phyloP scores from a whole-genome alignment of 1,139 yeast genomes.

The Nakaseomyces glabratus region DNA sequence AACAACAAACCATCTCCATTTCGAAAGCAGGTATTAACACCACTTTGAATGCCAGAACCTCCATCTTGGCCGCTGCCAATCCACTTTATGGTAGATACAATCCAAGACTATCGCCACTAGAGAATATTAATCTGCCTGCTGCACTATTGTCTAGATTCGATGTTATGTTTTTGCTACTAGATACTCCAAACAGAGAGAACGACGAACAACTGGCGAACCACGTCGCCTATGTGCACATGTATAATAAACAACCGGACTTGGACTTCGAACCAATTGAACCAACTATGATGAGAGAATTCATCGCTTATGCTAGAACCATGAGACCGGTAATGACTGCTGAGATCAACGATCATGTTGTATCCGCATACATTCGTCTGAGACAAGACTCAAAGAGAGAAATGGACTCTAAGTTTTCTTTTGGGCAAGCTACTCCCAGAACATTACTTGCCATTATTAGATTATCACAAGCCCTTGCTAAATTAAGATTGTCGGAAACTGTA shows the following conservation, averaged over 20 bases:
- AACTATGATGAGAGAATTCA: slow-evolving; percentile 73
- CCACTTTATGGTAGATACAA: slow-evolving; percentile 95
- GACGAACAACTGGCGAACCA: slow-evolving; percentile 88
- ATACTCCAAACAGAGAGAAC: slow-evolving; percentile 67
- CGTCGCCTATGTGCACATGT: slow-evolving; percentile 94
- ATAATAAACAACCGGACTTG: slow-evolving; percentile 73
- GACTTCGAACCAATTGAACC: slow-evolving; percentile 73
- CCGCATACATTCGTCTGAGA: slow-evolving; percentile 81
- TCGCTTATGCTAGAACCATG: slow-evolving; percentile 74
- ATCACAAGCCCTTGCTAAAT: slow-evolving; percentile 89
- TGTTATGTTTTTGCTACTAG: slow-evolving; percentile 75
- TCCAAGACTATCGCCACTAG: slow-evolving; percentile 82
- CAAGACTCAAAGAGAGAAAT: slow-evolving; percentile 79
- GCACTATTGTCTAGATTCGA: slow-evolving; percentile 95
- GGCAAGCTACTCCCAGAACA: slow-evolving; percentile 94
- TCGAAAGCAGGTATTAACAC: slow-evolving; percentile 98
- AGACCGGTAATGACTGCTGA: slow-evolving; percentile 83
- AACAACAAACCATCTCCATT: slow-evolving; percentile 95
- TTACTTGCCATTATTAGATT: slow-evolving; percentile 82
- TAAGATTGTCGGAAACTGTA: slow-evolving; percentile 70
- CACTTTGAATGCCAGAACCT: slow-evolving; percentile 89
- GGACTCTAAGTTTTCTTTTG: slow-evolving; percentile 67
- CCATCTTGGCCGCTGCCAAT: slow-evolving; percentile 95
- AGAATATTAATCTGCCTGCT: slow-evolving; percentile 93
- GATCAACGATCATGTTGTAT: slow-evolving; percentile 82